phyloP scores from a whole-genome alignment of 768 basidiomycete species.

The Rhodotorula kratochvilovae region DNA sequence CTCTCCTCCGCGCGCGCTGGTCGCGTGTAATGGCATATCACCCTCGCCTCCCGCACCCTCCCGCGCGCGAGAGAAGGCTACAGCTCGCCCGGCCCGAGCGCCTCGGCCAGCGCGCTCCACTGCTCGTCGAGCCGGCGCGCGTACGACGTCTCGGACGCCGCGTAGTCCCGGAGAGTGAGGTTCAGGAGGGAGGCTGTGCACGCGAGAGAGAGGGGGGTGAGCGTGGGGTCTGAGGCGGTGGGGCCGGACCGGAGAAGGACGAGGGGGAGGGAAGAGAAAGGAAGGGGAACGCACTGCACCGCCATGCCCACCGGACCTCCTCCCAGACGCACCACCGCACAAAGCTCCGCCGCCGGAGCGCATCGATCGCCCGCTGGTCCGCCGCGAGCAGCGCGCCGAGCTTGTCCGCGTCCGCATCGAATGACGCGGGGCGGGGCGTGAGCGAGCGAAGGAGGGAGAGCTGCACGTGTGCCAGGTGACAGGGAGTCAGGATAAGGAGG shows the following conservation, averaged over 20 bases:
- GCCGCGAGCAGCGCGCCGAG: constrained; percentile 68
- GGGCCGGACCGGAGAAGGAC: no score
- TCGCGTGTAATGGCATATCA: no score
- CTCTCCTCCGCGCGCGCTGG: no score
- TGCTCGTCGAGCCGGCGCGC: neutral
- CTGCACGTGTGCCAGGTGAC: neutral
- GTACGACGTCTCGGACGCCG: neutral
- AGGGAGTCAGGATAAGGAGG: no score
- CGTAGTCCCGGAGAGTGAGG: constrained; percentile 2
- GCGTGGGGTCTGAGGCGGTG: no score
- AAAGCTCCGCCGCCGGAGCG: constrained; percentile 74
- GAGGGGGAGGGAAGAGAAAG: neutral
- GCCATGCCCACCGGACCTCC: constrained; percentile 23
- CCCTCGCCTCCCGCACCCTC: no score
- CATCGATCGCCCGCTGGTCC: constrained; percentile 74
- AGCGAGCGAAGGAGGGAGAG: constrained; percentile 12
- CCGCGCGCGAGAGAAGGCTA: neutral
- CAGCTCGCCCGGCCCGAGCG: neutral
- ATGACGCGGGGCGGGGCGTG: neutral
- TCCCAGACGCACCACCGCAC: constrained; percentile 54
- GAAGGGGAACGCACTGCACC: constrained; percentile 18
- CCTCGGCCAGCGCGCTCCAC: constrained; percentile 7
- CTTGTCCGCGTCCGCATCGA: constrained; percentile 63
- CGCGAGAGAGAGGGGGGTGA: no score
- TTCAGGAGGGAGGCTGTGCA: constrained; percentile 4